A percentile compares a stretch with the other conserved stretches of the same genome.
phyloP scores from a whole-genome alignment of 495 filamentous ascomycete species.

The Baudoinia panamericana region DNA sequence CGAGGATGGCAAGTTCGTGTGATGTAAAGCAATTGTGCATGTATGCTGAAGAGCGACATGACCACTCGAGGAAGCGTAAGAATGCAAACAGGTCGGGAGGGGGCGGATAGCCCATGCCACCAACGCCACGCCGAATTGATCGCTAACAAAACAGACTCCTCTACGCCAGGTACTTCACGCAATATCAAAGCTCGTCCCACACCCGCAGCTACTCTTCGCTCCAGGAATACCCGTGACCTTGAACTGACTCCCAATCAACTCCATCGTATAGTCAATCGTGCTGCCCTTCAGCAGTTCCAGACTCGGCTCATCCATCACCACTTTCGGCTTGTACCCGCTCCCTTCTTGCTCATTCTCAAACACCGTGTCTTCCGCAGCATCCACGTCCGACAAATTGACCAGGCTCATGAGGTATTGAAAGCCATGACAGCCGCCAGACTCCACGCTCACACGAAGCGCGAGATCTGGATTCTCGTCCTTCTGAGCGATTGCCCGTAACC shows the following conservation, averaged over 20 bases:
- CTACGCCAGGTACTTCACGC: slow-evolving; percentile 9
- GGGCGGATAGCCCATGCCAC: no score
- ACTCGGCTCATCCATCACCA: slow-evolving; percentile 80
- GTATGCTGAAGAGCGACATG: no score
- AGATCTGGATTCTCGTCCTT: slow-evolving; percentile 70
- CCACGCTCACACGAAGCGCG: slow-evolving; percentile 78
- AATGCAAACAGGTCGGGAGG: no score
- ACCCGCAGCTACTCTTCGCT: slow-evolving; percentile 89
- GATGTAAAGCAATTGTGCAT: no score
- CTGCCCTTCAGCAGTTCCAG: slow-evolving; percentile 83
- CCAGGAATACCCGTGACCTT: slow-evolving; percentile 86
- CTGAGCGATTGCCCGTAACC: slow-evolving; percentile 56
- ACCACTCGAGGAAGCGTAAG: no score
- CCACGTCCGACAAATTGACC: slow-evolving; percentile 43
- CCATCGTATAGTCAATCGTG: slow-evolving; percentile 89
- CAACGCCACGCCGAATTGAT: no score
- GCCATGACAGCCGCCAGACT: slow-evolving; percentile 88
- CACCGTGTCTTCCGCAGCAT: slow-evolving; percentile 64
- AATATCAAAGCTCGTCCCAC: slow-evolving; percentile 96
- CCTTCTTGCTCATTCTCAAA: slow-evolving; percentile 30
- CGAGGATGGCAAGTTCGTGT: no score
- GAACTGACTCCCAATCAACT: slow-evolving; percentile 95
- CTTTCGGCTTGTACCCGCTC: slow-evolving; percentile 50
- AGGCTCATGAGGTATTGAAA: slow-evolving; percentile 95
- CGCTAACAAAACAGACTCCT: no score